A percentile compares a stretch with the other conserved stretches of the same genome.
phyloP scores from a whole-genome alignment of 1,139 yeast genomes.

The Pichia sp. region DNA sequence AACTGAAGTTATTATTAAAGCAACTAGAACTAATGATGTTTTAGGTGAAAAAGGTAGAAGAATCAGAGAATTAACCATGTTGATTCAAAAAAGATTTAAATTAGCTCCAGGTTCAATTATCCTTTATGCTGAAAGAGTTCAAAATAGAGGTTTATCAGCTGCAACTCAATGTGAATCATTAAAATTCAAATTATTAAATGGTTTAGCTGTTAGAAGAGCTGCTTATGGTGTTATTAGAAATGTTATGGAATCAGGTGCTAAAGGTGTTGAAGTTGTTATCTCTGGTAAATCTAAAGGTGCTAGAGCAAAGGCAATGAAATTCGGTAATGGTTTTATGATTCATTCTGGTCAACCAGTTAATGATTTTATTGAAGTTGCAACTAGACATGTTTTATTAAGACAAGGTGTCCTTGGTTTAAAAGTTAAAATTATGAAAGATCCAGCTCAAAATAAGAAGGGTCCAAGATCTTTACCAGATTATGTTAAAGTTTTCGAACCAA shows the following conservation, averaged over 20 bases:
- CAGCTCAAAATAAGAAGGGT: slow-evolving; percentile 85
- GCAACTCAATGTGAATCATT: slow-evolving; percentile 99
- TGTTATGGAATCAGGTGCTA: slow-evolving; percentile 99
- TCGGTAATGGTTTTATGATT: slow-evolving; percentile 99
- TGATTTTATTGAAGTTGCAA: slow-evolving; percentile 97
- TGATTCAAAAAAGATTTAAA: slow-evolving; percentile 98
- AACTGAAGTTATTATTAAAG: slow-evolving; percentile 97
- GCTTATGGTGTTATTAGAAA: slow-evolving; percentile 99
- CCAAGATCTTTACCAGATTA: slow-evolving; percentile 94
- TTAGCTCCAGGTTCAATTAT: slow-evolving; percentile 90
- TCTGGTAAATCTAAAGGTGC: slow-evolving; percentile 99
- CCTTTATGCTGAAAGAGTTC: slow-evolving; percentile 98
- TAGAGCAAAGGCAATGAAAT: slow-evolving; percentile 99
- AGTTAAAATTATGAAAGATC: slow-evolving; percentile 99
- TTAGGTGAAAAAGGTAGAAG: slow-evolving; percentile 99
- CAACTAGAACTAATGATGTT: slow-evolving; percentile 98
- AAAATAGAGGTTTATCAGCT: slow-evolving; percentile 99
- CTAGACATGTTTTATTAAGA: slow-evolving; percentile 99
- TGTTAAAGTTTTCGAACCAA: slow-evolving; percentile 91
- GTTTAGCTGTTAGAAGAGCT: slow-evolving; percentile 99
- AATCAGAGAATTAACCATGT: slow-evolving; percentile 97
- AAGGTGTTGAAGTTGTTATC: slow-evolving; percentile 99
- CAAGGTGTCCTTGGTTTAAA: slow-evolving; percentile 99
- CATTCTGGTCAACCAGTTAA: slow-evolving; percentile 99
- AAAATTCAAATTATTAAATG: slow-evolving; percentile 95